Conservation (phyloP, 495 filamentous ascomycete genomes). For the Aspergillus ellipticus region DNA sequence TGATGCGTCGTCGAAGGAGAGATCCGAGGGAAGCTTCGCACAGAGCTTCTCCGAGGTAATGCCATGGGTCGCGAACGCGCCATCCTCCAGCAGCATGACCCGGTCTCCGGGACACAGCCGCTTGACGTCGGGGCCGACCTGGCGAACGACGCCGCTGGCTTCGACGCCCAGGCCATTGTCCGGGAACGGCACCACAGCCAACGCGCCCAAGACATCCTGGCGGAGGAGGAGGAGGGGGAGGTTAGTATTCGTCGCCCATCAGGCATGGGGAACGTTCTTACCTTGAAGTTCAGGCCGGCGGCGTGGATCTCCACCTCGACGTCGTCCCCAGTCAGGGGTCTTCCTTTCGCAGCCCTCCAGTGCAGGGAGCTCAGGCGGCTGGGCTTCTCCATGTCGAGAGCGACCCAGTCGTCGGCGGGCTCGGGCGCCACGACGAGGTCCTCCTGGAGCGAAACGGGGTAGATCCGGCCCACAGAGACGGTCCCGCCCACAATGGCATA, state of each 20-base stretch:
- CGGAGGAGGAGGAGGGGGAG: background rate
- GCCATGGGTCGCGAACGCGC: background rate
- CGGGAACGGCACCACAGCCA: background rate
- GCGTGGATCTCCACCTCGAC: constrained; percentile 2
- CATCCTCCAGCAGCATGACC: background rate
- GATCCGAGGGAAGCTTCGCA: background rate
- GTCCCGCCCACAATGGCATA: background rate
- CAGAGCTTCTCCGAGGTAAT: background rate
- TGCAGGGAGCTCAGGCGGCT: background rate
- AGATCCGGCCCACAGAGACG: background rate
- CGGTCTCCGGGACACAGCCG: background rate
- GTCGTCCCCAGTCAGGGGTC: background rate
- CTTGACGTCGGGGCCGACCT: background rate
- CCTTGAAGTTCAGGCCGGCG: background rate
- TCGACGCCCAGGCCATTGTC: background rate
- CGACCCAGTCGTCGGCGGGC: background rate
- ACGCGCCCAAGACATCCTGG: background rate
- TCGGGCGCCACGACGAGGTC: too few relatives aligned
- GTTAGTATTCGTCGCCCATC: background rate
- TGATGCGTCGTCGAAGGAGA: background rate
- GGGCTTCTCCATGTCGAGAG: background rate
- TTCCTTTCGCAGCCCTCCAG: background rate
- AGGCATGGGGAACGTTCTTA: background rate
- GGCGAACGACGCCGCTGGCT: background rate
- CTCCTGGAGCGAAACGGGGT: too few relatives aligned